Evolutionary conservation across 257 asterid species (phyloP), one percentile per base, ranked within the genome.

Genomic region (Petunia secreta): DNA sequence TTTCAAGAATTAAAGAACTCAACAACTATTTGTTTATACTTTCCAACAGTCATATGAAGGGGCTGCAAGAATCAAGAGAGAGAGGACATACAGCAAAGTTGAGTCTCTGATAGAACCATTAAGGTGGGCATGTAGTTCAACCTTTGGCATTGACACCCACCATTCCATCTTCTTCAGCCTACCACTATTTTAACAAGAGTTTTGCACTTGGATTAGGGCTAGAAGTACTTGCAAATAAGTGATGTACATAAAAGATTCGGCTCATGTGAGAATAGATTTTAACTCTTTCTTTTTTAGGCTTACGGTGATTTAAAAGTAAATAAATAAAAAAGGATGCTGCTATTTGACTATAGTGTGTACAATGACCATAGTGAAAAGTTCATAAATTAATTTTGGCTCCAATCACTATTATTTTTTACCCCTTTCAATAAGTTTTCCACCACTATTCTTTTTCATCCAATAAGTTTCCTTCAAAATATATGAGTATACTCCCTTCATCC

Each of bases 101-200:
- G 97, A 84, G 86, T 92, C 92, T 81, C 98, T 85, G 71, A 95
- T 89, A 76, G 98, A 95, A 82, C 98, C 98, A 85, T 93, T 91
- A 54, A 95, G 97, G 87, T 95, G 98, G 34, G 98, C 98, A 63
- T 95, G 98, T 5, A 95, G 79, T 84, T 93, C 98, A 79, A 93
- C 85, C 84, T 95, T 95, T 3, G 98, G 98, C 87, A 95, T 86
- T 88, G 87, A 80, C 78, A 81, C 85, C 84, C 91, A 91, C 96
- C 98, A 91, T 75, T 92, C 93, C 97, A 93, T 90, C 52, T 75
- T 78, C 82, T 69, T 44, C 2, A 37, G 67, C 7, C 41, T 10
- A 13, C 46, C 71, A 48, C 16, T 46, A 71, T 10, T 15, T 4
- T 25, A 58, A 69, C 58, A 48, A 69, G 59, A 73, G 11, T 50